Base-by-base conservation (phyloP, 2,329 filamentous ascomycete genomes). In the Cladosporium sp. region DNA sequence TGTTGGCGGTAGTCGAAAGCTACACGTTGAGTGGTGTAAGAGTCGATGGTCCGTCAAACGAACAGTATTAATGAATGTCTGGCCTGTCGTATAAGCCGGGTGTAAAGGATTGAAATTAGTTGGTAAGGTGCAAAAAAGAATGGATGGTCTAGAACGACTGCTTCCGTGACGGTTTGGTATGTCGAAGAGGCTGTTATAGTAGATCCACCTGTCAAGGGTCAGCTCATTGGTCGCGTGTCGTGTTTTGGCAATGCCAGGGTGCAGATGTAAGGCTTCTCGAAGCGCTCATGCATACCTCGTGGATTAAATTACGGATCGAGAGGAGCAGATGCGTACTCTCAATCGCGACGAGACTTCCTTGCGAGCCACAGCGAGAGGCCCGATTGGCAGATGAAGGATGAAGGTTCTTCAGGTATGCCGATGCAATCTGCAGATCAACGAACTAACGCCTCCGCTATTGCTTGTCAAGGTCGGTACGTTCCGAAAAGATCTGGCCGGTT, bases 51-150 rank as follows among this genome's bases (percentile, higher is more conserved):
- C 75, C 76, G 73, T 70, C 69, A 69, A 66, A 67, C 70, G 74
- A 78, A 77, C 78, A 69, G 70, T 73, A 79, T 79, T 80, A 82
- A 78, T 75, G 79, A 86, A 77, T 80, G 84, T 82, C 77, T 80
- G 79, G 81, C 81, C 79, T 76, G 70, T 69, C 69, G 76, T 78
- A 78, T 79, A 77, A 71, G 73, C 69, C 69, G 52, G 77, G 77
- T 76, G 67, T 68, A 80, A 86, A 84, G 76, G 85, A 87, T 78
- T 79, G 85, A 80, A 80, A 82, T 81, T 85, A 85, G 84, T 86
- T 85, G 82, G 83, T 77, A 75, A 71, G 68, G 69, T 66, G 46
- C 53, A 50, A 80, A 80, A 83, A 77, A 72, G 73, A 78, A 71
- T 71, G 70, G 67, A 71, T 74, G 75, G 74, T 76, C 73, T 75